Evolutionary conservation across 306 rosid genomes (phyloP), one percentile per base, ranked within the genome.

Genomic region (Ormosia semicastrata): DNA sequence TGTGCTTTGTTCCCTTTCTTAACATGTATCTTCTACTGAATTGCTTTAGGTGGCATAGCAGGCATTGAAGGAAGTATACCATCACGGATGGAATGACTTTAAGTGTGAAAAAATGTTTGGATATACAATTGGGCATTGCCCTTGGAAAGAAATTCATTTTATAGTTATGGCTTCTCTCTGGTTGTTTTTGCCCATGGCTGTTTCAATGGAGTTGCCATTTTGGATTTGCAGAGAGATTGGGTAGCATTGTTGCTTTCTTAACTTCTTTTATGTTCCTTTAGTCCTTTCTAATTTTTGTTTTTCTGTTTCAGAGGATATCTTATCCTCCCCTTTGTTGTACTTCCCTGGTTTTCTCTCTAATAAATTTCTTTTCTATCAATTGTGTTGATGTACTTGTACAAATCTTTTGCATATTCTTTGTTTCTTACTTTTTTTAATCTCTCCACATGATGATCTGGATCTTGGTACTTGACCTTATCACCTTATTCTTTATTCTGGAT

Each of bases 401-500:
- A 75, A 5, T 13, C 58, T 56, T 47, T 62, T 44, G 18, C 56
- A 9, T 13, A 29, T 43, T 50, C 17, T 50, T 18, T 4, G 7
- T 13, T 3, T 75, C 43, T 44, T 63, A 7, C 24, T 53, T 52
- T 33, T 63, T 44, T 58, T 56, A 64, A 54, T 65, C 50, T 68
- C 29, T 40, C 64, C 72, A 46, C 5, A 9, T 15, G 54, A 34
- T 70, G 71, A 62, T 52, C 65, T 54, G 32, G 75, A 8, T 7
- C 29, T 53, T n/a, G 58, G 46, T 78, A 29, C 39, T 56, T 33
- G 41, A 41, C 17, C 44, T 47, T 44, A n/a, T 13, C 74, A 41
- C 17, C 43, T 47, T 44, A n/a, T 13, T 81, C 56, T 60, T 47
- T 60, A 33, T 76, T 72, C 74, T 66, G 9, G 58, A 54, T 80